Conservation (phyloP, 495 filamentous ascomycete species). For the Talaromyces stipitatus region DNA sequence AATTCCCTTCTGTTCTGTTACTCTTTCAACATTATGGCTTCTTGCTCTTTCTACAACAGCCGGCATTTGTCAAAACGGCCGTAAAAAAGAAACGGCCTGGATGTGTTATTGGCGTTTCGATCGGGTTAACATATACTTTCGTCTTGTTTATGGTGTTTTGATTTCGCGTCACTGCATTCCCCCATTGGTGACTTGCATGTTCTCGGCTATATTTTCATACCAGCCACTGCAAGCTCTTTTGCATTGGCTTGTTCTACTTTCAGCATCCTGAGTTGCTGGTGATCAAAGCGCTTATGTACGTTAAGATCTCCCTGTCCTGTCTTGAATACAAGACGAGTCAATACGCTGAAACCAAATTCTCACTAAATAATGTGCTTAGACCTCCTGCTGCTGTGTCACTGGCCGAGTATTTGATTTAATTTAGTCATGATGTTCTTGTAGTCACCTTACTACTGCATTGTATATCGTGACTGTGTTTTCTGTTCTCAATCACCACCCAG, state of each 20-base stretch:
- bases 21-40: conserved; percentile 4
- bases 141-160: conserved; percentile 19
- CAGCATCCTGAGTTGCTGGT: conserved; percentile 53
- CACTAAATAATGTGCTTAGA: conserved; percentile 40
- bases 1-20: conserved; percentile 5
- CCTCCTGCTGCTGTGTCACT: conserved; percentile 21
- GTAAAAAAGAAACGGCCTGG: conserved; percentile 22
- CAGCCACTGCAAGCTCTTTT: conserved; percentile 22
- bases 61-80: conserved; percentile 29
- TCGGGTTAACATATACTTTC: conserved; percentile 11
- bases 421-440: conserved; percentile 26
- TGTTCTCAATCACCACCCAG: not conserved
- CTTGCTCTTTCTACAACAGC: conserved; percentile 19
- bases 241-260: conserved; percentile 20
- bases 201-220: conserved; percentile 13
- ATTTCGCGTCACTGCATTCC: conserved; percentile 26
- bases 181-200: conserved; percentile 27
- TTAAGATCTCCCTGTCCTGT: conserved; percentile 55
- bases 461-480: conserved; percentile 12
- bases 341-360: conserved; percentile 48
- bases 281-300: conserved; percentile 69
- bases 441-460: conserved; percentile 23
- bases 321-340: conserved; percentile 38
- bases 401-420: conserved; percentile 24
- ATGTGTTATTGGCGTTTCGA: conserved; percentile 31